Base-by-base conservation (phyloP, 1,284 basidiomycete genomes). In the Tylopilus sp. region DNA sequence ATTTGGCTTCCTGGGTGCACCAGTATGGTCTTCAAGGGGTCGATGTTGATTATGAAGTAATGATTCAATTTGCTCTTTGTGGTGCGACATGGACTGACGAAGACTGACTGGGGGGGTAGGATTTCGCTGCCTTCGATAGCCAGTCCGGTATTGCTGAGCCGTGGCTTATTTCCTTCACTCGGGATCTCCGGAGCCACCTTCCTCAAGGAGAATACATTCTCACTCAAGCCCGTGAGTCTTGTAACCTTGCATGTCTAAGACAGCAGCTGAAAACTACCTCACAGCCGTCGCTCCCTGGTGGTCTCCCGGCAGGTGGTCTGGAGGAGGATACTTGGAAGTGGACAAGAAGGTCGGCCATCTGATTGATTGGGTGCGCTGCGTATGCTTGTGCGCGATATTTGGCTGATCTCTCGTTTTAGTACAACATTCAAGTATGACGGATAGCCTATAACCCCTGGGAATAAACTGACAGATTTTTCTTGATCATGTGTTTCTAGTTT, bases 281-380 rank as follows among this genome's bases (percentile, higher is more conserved):
- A 8, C 7, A 63, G 64, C 61, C 21, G 21, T 24, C 21, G 21
- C 21, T 24, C 21, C 21, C 21, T 24, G 21, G 21, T 24, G 21
- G 21, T 50, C 60, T 28, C 58, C 62, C 3, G 47, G 41, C n/a
- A 24, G 33, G 3, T 65, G 60, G 58, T 43, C 43, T 7, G 53
- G 59, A 15, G 82, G 82, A 41, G 82, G 75, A 31, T 85, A 85
- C 60, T 69, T 83, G 36, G 70, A 71, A 44, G 75, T 85, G 11
- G 63, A 85, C 63, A 51, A 68, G 39, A 62, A 66, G 10, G 81
- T 84, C 18, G 83, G 83, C 12, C 71, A 63, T 57, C 58, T 77
- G 46, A 80, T 82, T 47, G 79, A 82, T 55, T 81, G 77, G 76
- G 68, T 63, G 17, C 15, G 63, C 55, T 21, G 9, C 7, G 34